These are phyloP conservation scores for Fusarium kyushuense DNA, from an alignment of 2,329 filamentous ascomycete species.

Conservation along the genomic window DNA sequence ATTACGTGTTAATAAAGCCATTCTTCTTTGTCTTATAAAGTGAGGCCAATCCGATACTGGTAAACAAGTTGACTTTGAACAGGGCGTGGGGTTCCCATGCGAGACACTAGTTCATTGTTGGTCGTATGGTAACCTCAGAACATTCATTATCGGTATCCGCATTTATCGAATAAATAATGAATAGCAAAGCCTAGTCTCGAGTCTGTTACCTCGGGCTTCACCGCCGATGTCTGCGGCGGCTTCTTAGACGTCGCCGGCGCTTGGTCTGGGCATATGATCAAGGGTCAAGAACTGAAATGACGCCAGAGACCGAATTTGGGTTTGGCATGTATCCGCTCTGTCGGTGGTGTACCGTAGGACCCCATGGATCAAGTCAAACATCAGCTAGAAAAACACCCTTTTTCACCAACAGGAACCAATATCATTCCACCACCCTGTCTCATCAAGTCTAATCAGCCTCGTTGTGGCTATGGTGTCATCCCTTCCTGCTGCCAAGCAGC, in stretches of 20 bases:
- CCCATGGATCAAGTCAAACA: slow-evolving; percentile 16
- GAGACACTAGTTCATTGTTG: not conserved
- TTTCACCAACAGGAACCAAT: slow-evolving; percentile 20
- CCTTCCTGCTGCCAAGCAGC: slow-evolving; percentile 78
- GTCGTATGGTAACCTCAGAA: not conserved
- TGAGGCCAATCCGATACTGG: not conserved
- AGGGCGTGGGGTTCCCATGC: not conserved
- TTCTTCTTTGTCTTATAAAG: not conserved
- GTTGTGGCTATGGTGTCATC: slow-evolving; percentile 67
- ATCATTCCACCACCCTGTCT: slow-evolving; percentile 18
- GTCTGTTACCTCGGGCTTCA: slow-evolving; percentile 23
- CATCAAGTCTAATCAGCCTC: slow-evolving; percentile 27
- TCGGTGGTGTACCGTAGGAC: slow-evolving; percentile 10
- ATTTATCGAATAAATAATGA: slow-evolving; percentile 11
- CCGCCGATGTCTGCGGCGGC: slow-evolving; percentile 17
- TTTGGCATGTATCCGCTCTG: slow-evolving; percentile 32
- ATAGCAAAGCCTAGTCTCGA: not conserved
- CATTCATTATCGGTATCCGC: not conserved
- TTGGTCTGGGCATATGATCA: slow-evolving; percentile 25
- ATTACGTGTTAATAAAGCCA: not conserved
- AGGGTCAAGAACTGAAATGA: slow-evolving; percentile 15
- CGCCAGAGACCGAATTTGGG: slow-evolving; percentile 27
- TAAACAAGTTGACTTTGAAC: not conserved
- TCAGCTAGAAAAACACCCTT: slow-evolving; percentile 14
- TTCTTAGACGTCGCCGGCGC: slow-evolving; percentile 11